Conservation (phyloP, 495 filamentous ascomycete genomes). For the Aspergillus bridgeri region DNA sequence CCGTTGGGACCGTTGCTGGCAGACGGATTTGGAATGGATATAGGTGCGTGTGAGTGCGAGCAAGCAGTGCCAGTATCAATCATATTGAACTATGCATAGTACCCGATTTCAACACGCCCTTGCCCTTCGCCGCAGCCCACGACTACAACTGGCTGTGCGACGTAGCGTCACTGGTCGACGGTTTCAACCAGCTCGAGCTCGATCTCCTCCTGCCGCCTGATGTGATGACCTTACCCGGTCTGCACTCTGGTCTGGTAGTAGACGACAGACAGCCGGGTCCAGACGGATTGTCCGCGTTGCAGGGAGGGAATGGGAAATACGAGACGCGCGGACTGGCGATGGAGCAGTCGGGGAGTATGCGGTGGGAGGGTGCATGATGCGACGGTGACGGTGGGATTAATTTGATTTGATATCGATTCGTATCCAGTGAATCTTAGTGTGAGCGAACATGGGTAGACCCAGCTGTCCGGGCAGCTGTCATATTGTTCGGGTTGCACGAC, state of each 20-base stretch:
- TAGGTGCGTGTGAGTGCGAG: conserved; percentile 17
- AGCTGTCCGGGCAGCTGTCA: too few species aligned
- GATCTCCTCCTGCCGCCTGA: conserved; percentile 29
- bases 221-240: conserved; percentile 20
- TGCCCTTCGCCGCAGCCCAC: conserved; percentile 52
- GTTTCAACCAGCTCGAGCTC: conserved; percentile 30
- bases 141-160: conserved; percentile 59
- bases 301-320: conserved; percentile 29
- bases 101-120: conserved; percentile 55
- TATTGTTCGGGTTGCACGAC: too few species aligned
- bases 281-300: conserved; percentile 14
- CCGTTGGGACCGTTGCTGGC: too few species aligned
- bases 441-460: too few species aligned
- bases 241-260: too few species aligned
- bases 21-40: conserved; percentile 31
- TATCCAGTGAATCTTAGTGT: too few species aligned
- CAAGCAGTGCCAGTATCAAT: background rate
- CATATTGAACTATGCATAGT: conserved; percentile 25
- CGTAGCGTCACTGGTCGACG: conserved; percentile 35
- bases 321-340: conserved; percentile 34
- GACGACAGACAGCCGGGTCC: conserved; percentile 11
- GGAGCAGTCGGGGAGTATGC: conserved; percentile 47
- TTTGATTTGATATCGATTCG: too few species aligned
- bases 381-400: conserved; percentile 47
- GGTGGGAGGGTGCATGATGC: conserved; percentile 58